These are phyloP conservation scores for Ceratobasidium sp. DNA, from an alignment of 1,284 basidiomycete genomes.

Conservation along the genomic window DNA sequence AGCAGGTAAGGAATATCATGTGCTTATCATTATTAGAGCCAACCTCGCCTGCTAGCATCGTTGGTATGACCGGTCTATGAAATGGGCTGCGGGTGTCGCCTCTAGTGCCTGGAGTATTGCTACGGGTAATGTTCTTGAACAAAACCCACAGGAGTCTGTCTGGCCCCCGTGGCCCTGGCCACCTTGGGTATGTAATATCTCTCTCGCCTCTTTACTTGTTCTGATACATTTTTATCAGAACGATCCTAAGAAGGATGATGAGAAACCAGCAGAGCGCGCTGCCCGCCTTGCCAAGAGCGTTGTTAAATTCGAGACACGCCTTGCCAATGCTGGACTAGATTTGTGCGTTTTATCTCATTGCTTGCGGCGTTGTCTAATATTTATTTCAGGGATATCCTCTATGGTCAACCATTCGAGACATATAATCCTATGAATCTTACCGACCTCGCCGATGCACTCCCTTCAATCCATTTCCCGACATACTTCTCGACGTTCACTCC, in stretches of 20 bases:
- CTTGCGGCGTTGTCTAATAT: slow-evolving; percentile 21
- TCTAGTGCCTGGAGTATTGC: slow-evolving; percentile 28
- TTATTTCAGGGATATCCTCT: slow-evolving; percentile 68
- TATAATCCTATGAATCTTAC: slow-evolving; percentile 88
- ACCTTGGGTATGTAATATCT: slow-evolving; percentile 72
- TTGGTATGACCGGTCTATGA: slow-evolving; percentile 48
- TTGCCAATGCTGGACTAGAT: slow-evolving; percentile 88
- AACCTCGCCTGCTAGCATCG: slow-evolving; percentile 8
- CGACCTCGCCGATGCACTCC: slow-evolving; percentile 78
- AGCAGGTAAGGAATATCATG: not conserved
- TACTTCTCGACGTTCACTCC: slow-evolving; percentile 87
- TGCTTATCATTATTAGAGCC: not conserved
- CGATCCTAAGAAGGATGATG: slow-evolving; percentile 62
- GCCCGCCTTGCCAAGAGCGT: slow-evolving; percentile 79
- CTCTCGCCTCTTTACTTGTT: not conserved
- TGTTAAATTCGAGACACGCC: slow-evolving; percentile 82
- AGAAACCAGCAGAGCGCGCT: slow-evolving; percentile 64
- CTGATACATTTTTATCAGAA: slow-evolving; percentile 54
- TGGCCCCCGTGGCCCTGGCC: slow-evolving; percentile 88
- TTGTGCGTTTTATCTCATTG: slow-evolving; percentile 64
- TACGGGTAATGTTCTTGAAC: slow-evolving; percentile 20
- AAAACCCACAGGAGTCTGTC: slow-evolving; percentile 39
- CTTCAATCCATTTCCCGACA: slow-evolving; percentile 83
- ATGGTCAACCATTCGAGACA: slow-evolving; percentile 85
- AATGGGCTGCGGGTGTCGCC: slow-evolving; percentile 66